Evolutionary conservation across 805 yeast species (phyloP).

Genomic region (Ascoidea rubescens): DNA sequence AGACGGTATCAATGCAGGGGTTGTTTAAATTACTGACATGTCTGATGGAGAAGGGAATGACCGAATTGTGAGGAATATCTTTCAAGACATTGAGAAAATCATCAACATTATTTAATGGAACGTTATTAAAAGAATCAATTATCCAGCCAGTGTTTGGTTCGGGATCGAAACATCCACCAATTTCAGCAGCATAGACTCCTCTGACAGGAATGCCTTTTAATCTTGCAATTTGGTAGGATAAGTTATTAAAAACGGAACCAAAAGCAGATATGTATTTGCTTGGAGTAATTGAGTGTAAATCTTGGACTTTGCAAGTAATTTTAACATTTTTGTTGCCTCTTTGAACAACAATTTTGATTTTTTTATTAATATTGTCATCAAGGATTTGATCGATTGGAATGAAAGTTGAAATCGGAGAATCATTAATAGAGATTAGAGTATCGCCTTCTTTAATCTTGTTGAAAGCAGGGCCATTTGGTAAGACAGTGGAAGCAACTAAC

Average conservation of each 20-base stretch:
- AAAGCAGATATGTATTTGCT: conserved; percentile 65
- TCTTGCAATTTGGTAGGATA: conserved; percentile 84
- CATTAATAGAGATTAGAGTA: conserved; percentile 61
- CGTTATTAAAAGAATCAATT: conserved; percentile 63
- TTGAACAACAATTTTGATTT: conserved; percentile 43
- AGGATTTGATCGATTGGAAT: conserved; percentile 69
- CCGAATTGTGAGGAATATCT: conserved; percentile 57
- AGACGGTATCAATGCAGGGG: conserved; percentile 48
- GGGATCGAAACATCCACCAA: conserved; percentile 63
- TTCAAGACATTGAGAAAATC: conserved; percentile 70
- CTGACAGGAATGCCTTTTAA: conserved; percentile 68
- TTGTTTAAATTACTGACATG: conserved; percentile 75
- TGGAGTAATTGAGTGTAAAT: conserved; percentile 76
- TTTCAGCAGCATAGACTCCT: conserved; percentile 72
- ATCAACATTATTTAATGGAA: conserved; percentile 60
- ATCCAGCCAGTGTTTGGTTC: conserved; percentile 59
- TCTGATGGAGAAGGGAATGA: conserved; percentile 57
- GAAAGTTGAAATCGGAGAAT: conserved; percentile 48
- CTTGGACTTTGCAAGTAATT: conserved; percentile 45
- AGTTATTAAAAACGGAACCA: conserved; percentile 76
- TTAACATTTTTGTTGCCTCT: conserved; percentile 55
- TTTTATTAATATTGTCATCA: conserved; percentile 54
- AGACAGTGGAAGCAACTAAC: conserved; percentile 66
- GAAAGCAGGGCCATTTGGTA: conserved; percentile 81
- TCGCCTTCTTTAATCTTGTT: conserved; percentile 72